Evolutionary conservation across 768 basidiomycete species (phyloP).

Genomic region (Russula brevipes): DNA sequence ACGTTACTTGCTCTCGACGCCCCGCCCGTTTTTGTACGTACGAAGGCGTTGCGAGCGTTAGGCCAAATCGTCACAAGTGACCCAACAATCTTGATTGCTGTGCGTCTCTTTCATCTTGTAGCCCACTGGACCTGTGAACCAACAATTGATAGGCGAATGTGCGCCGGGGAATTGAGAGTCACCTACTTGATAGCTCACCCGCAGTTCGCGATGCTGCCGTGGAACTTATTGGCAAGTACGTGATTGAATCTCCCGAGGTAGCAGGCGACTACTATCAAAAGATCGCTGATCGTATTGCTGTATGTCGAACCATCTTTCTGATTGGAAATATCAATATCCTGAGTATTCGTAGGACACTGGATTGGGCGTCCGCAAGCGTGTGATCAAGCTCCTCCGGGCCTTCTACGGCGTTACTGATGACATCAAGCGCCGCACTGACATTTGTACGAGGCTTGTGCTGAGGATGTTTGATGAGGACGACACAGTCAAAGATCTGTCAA

Average conservation of each 20-base stretch:
- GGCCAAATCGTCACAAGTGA: conserved; percentile 89
- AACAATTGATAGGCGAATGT: conserved; percentile 57
- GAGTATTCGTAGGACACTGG: conserved; percentile 72
- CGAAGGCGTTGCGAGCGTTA: conserved; percentile 86
- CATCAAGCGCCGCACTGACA: conserved; percentile 61
- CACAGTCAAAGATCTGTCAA: conserved; percentile 86
- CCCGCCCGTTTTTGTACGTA: conserved; percentile 84
- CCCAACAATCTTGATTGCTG: conserved; percentile 70
- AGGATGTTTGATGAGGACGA: conserved; percentile 94
- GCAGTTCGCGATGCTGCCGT: conserved; percentile 96
- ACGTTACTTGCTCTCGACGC: conserved; percentile 79
- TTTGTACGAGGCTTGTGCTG: conserved; percentile 72
- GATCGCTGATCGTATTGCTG: conserved; percentile 87
- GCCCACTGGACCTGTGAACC: background rate
- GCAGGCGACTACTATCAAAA: conserved; percentile 83
- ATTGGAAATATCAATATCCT: background rate
- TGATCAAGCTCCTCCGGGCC: conserved; percentile 87
- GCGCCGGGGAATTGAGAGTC: conserved; percentile 80
- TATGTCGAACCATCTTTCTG: conserved; percentile 36
- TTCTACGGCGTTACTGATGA: conserved; percentile 68
- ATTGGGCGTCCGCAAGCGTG: conserved; percentile 87
- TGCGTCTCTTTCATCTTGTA: conserved; percentile 35
- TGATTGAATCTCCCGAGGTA: conserved; percentile 84
- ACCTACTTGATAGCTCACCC: conserved; percentile 86
- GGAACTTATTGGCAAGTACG: conserved; percentile 95